Percentiles rank a stretch among this genome's conserved stretches.
These are phyloP conservation scores for Gossypium gossypioides DNA, from an alignment of 441 rosid species.

Conservation along the genomic window DNA sequence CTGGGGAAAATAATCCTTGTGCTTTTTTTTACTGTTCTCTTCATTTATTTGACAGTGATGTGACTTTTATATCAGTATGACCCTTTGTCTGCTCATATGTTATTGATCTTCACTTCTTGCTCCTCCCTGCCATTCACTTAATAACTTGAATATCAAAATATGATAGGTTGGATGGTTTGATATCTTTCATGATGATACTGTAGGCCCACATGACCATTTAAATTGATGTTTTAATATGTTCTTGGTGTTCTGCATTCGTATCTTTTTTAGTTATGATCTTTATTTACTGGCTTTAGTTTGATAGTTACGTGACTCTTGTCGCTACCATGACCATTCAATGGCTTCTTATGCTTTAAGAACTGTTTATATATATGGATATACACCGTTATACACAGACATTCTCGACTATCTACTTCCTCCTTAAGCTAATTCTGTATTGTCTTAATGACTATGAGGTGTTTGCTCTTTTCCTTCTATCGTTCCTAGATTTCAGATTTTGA, in stretches of 20 bases:
- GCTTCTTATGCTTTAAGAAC: neutral
- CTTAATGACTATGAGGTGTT: neutral
- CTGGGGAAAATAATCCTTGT: neutral
- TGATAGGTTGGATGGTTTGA: neutral
- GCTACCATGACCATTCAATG: neutral
- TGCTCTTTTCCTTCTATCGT: neutral
- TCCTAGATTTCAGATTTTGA: neutral
- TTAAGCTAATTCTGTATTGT: neutral
- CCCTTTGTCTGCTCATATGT: neutral
- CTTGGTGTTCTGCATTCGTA: neutral
- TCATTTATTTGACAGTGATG: neutral
- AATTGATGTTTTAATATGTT: neutral
- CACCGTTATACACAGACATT: too few relatives aligned
- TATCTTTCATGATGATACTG: neutral
- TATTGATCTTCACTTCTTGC: neutral
- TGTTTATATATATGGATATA: neutral
- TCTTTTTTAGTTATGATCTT: neutral
- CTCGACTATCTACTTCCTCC: neutral
- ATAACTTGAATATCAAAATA: neutral
- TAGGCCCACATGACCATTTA: neutral
- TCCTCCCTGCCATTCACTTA: neutral
- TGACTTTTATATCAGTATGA: neutral
- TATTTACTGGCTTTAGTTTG: neutral
- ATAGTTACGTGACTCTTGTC: neutral
- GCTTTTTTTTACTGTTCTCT: neutral